Evolutionary conservation across 257 asterid genomes (phyloP).

Genomic region (Nicotiana undulata): DNA sequence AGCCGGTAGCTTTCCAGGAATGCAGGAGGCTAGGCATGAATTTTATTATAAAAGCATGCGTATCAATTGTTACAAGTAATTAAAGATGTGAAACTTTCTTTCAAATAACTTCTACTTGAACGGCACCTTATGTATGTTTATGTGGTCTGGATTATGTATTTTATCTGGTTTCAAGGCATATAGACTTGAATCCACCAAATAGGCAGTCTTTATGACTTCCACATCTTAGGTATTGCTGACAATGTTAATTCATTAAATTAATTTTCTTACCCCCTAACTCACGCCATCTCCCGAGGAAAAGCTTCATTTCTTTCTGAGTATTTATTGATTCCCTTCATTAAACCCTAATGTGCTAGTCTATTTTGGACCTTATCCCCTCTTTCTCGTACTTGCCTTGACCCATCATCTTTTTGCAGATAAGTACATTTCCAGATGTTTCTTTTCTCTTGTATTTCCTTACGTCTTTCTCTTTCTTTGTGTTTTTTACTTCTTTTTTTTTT

Average conservation of each 20-base stretch:
- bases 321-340: not conserved
- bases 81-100: not conserved
- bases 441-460: not conserved
- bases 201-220: not conserved
- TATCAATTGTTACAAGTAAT: not conserved
- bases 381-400: not conserved
- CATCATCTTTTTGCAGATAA: slow-evolving; percentile 4
- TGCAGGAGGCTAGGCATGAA: not conserved
- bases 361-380: slow-evolving; percentile 3
- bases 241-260: not conserved
- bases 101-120: not conserved
- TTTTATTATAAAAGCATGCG: not conserved
- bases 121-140: not conserved
- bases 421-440: not conserved
- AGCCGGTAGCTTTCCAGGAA: not conserved
- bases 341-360: not conserved
- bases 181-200: not conserved
- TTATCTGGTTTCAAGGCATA: not conserved
- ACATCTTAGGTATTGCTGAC: not conserved
- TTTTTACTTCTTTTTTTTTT: slow-evolving; percentile 13
- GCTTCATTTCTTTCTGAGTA: not conserved
- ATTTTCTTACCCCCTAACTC: not conserved
- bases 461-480: slow-evolving; percentile 4
- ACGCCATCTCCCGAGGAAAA: not conserved
- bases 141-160: not conserved